These are phyloP conservation scores for Nigrograna mackinnonii DNA, from an alignment of 2,329 filamentous ascomycete genomes.

Conservation along the genomic window DNA sequence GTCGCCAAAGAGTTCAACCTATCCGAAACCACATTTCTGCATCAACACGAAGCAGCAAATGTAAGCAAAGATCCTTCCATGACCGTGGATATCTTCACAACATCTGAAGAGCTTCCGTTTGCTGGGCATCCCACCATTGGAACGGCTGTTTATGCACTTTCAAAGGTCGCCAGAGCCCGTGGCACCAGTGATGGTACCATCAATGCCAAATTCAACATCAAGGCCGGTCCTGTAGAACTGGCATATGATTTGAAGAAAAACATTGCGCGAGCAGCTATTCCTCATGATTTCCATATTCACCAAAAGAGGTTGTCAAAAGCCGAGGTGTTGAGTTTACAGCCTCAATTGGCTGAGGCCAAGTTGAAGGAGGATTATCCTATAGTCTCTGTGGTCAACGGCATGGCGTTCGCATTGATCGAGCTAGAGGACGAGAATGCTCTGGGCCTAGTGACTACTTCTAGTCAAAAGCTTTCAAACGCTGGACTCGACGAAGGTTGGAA, in stretches of 20 bases:
- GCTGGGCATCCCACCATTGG: slow-evolving; percentile 61
- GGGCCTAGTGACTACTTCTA: slow-evolving; percentile 42
- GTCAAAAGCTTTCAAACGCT: slow-evolving; percentile 32
- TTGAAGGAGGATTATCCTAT: slow-evolving; percentile 32
- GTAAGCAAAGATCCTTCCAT: too few relatives aligned
- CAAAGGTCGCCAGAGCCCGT: slow-evolving; percentile 25
- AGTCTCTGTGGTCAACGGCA: slow-evolving; percentile 67
- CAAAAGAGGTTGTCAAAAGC: slow-evolving; percentile 21
- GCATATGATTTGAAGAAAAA: slow-evolving; percentile 43
- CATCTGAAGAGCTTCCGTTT: slow-evolving; percentile 56
- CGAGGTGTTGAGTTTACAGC: slow-evolving; percentile 37
- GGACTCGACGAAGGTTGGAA: slow-evolving; percentile 55
- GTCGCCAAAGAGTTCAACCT: slow-evolving; percentile 63
- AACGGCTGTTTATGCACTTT: slow-evolving; percentile 53
- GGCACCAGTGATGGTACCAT: slow-evolving; percentile 22
- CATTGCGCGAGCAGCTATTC: slow-evolving; percentile 65
- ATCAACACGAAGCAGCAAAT: slow-evolving; percentile 33
- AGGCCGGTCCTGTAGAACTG: slow-evolving; percentile 49
- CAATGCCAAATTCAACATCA: slow-evolving; percentile 45
- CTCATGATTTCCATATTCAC: slow-evolving; percentile 57
- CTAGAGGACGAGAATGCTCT: slow-evolving; percentile 65
- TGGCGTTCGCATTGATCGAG: slow-evolving; percentile 71
- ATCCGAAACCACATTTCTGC: slow-evolving; percentile 61
- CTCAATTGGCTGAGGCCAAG: slow-evolving; percentile 28
- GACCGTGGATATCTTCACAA: slow-evolving; percentile 60